Conservation (phyloP, 148 eudicot genomes). For the Persicaria maculosa region DNA sequence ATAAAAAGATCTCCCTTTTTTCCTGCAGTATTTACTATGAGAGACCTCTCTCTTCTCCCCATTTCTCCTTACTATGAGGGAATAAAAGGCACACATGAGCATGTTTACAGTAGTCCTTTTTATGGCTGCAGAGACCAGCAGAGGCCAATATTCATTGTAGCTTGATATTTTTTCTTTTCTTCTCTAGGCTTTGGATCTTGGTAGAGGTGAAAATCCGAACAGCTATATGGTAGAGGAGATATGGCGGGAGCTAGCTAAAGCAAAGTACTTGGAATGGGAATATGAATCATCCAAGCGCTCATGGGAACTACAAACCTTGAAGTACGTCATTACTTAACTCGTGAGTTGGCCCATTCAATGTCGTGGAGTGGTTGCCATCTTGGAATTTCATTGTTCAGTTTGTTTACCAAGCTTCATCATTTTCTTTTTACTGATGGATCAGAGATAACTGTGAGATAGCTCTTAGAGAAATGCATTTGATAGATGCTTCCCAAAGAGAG, state of each 20-base stretch:
- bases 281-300: constrained; percentile 59
- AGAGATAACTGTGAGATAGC: constrained; percentile 78
- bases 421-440: constrained; percentile 16
- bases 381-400: background rate
- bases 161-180: background rate
- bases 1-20: background rate
- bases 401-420: background rate
- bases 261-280: constrained; percentile 78
- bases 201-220: constrained; percentile 63
- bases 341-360: background rate
- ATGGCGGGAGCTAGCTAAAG: constrained; percentile 90
- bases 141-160: background rate
- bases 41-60: background rate
- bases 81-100: background rate
- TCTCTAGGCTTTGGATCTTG: constrained; percentile 75
- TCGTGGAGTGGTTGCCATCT: background rate
- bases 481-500: constrained; percentile 35
- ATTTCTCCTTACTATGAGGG: background rate
- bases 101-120: background rate
- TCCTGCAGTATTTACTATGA: background rate
- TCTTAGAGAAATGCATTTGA: constrained; percentile 53
- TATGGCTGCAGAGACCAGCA: background rate
- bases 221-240: constrained; percentile 81
- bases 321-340: constrained; percentile 38
- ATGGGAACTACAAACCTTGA: constrained; percentile 64